Base-by-base conservation (phyloP, 805 yeast genomes). In the Yarrowia porcina region DNA sequence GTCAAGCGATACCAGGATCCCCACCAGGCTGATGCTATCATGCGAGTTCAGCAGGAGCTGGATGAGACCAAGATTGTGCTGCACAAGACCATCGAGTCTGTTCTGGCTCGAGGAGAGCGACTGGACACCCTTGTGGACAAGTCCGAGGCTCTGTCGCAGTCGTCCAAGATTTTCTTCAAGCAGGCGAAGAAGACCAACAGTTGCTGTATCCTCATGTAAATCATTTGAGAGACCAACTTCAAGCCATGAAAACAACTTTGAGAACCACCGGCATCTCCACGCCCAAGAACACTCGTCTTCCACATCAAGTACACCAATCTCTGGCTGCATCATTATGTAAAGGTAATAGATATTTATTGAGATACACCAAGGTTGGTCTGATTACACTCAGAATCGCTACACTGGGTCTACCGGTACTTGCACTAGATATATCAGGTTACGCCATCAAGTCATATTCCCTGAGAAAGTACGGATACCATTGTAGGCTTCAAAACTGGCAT, bases 21-120 rank as follows among this genome's bases (percentile, higher is more conserved):
- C 30, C 82, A 88, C 42, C 97, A 94, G 78, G 98, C 98, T 0
- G 99, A 94, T 74, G 88, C 97, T 11, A 85, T 94, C 66, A 87
- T 94, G 96, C 89, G 88, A 74, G 99, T 94, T 21, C 99, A 94
- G 79, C 96, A 91, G 73, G 99, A 94, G 76, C 83, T 94, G 70
- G 99, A 94, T 75, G 99, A 94, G 73, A 94, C 99, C 36, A 94
- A 94, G 79, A 90, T 93, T 69, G 97, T 92, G 41, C 80, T 94
- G 71, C 98, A 94, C 77, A 92, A 93, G 77, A 91, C 97, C 50
- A 93, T 94, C 68, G 97, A 94, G 76, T 82, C 88, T 66, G 97
- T 94, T 9, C 81, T 94, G 73, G 96, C 90, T 75, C 85, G 99
- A 74, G 99, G 99, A 59, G 99, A 94, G 76, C 91, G 91, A 71